phyloP scores from a whole-genome alignment of 345 rosid species.

The Brassica nigra region DNA sequence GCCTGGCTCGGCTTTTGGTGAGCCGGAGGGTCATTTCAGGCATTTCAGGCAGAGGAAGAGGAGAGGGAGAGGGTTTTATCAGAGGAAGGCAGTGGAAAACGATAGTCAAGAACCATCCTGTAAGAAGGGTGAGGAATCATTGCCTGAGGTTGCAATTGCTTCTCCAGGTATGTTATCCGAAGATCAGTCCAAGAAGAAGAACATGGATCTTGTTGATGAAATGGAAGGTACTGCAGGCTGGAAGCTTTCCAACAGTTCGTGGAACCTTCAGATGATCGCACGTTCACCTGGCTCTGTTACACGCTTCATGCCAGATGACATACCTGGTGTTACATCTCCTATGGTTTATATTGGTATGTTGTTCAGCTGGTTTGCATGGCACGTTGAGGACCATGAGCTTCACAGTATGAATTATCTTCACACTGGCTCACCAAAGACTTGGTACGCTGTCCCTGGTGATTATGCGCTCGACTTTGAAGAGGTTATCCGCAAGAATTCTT shows the following conservation, averaged over 20 bases:
- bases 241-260: conserved; percentile 98
- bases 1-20: conserved; percentile 94
- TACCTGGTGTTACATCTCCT: conserved; percentile 98
- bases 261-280: conserved; percentile 97
- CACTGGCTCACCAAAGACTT: conserved; percentile 91
- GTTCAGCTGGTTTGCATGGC: conserved; percentile 99
- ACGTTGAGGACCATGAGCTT: conserved; percentile 99
- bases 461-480: conserved; percentile 91
- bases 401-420: conserved; percentile 99
- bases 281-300: conserved; percentile 97
- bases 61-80: conserved; percentile 65
- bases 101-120: conserved; percentile 20
- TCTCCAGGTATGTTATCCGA: conserved; percentile 38
- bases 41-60: conserved; percentile 69
- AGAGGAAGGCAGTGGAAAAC: conserved; percentile 49
- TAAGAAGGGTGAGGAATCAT: conserved; percentile 32
- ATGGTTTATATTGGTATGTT: conserved; percentile 97
- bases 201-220: conserved; percentile 49
- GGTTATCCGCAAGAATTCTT: conserved; percentile 71
- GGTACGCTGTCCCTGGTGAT: conserved; percentile 97
- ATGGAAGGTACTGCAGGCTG: conserved; percentile 95
- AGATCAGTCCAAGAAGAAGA: conserved; percentile 49
- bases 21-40: conserved; percentile 66
- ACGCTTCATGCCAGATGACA: conserved; percentile 99
- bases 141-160: conserved; percentile 36